Evolutionary conservation across 371 early-diverging fungal genomes (phyloP).

Genomic region (Mucor mucedo): DNA sequence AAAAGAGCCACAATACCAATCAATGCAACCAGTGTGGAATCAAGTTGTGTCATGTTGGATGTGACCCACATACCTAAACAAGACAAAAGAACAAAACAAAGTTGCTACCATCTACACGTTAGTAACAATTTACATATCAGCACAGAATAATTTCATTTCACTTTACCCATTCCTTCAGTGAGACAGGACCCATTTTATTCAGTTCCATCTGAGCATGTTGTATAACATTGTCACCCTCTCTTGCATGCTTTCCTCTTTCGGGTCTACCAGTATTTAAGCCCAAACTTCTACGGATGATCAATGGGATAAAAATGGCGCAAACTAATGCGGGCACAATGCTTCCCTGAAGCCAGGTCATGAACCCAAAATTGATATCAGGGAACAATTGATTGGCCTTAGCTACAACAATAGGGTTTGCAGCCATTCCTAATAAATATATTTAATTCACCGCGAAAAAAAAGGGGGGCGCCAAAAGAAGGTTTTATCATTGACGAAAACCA

Average conservation of each 20-base stretch:
- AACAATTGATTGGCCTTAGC: constrained; percentile 57
- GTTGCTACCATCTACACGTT: constrained; percentile 34
- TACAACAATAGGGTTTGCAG: constrained; percentile 70
- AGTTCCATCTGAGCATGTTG: constrained; percentile 30
- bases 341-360: constrained; percentile 63
- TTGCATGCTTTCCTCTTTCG: constrained; percentile 20
- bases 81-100: constrained; percentile 56
- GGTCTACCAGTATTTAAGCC: constrained; percentile 27
- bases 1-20: constrained; percentile 63
- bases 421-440: constrained; percentile 53
- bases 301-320: constrained; percentile 48
- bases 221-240: constrained; percentile 26
- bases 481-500: neutral
- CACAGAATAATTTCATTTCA: neutral
- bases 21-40: constrained; percentile 74
- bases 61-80: constrained; percentile 77
- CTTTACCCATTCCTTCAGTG: constrained; percentile 31
- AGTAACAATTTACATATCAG: neutral
- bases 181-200: constrained; percentile 29
- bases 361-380: constrained; percentile 58
- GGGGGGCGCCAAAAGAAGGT: neutral
- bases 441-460: neutral
- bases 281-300: constrained; percentile 37
- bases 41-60: constrained; percentile 61
- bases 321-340: constrained; percentile 58